phyloP scores from a whole-genome alignment of 2,329 filamentous ascomycete species.

The Alternaria incomplexa region DNA sequence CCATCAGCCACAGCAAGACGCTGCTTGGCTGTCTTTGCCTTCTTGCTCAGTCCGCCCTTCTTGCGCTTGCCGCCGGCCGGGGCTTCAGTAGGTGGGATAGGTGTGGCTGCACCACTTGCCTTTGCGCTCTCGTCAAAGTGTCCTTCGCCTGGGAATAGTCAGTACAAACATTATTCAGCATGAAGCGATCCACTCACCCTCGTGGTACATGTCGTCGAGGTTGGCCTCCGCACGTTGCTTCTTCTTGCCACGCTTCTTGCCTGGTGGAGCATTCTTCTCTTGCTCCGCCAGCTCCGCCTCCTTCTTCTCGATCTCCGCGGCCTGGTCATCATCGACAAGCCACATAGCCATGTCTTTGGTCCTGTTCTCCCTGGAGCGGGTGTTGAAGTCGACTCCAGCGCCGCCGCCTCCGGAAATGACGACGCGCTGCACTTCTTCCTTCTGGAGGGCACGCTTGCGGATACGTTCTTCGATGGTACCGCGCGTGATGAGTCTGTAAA shows the following conservation, averaged over 20 bases:
- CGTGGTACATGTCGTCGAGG: slow-evolving; percentile 98
- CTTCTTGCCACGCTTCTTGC: slow-evolving; percentile 67
- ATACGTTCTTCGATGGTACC: slow-evolving; percentile 98
- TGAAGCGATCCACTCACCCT: slow-evolving; percentile 70
- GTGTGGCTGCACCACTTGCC: slow-evolving; percentile 84
- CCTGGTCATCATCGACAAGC: slow-evolving; percentile 97
- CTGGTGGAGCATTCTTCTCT: slow-evolving; percentile 57
- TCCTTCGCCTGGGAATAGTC: slow-evolving; percentile 75
- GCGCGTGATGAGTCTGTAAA: slow-evolving; percentile 95
- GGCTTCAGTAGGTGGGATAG: slow-evolving; percentile 60
- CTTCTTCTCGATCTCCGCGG: slow-evolving; percentile 88
- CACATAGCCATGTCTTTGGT: slow-evolving; percentile 99
- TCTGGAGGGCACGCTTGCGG: slow-evolving; percentile 93
- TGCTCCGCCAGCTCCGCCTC: slow-evolving; percentile 81
- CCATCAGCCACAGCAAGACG: slow-evolving; percentile 58
- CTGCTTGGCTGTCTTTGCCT: slow-evolving; percentile 59
- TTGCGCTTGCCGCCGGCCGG: slow-evolving; percentile 57
- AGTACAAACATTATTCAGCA: slow-evolving; percentile 3
- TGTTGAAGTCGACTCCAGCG: slow-evolving; percentile 94
- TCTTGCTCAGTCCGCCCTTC: slow-evolving; percentile 55
- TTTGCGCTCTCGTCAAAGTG: slow-evolving; percentile 92
- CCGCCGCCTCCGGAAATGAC: slow-evolving; percentile 87
- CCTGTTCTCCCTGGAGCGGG: slow-evolving; percentile 84
- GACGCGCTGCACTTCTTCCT: slow-evolving; percentile 97
- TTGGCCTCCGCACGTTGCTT: slow-evolving; percentile 65